Conservation (phyloP, 208 protist genomes). For the Crithidia expoeki region DNA sequence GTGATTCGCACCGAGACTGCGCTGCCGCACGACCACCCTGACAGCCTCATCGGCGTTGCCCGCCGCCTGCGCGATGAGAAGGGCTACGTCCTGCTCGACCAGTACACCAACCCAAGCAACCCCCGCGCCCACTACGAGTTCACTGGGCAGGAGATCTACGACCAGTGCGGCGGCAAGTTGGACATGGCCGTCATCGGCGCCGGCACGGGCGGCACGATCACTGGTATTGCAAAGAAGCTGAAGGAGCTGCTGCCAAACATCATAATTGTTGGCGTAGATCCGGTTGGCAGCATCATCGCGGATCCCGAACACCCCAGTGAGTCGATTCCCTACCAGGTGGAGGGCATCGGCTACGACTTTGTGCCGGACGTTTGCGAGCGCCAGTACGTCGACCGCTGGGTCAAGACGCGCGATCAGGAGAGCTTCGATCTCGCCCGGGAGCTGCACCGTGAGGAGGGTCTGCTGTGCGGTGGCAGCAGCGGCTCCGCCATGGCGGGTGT, state of each 20-base stretch:
- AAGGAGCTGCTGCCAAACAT: constrained; percentile 72
- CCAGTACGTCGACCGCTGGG: constrained; percentile 91
- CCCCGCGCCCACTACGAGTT: constrained; percentile 95
- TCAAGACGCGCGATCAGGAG: constrained; percentile 94
- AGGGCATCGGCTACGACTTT: constrained; percentile 99
- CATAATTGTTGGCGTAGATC: constrained; percentile 96
- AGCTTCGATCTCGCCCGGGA: constrained; percentile 94
- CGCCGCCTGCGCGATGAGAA: constrained; percentile 92
- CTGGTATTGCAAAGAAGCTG: constrained; percentile 89
- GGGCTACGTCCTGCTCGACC: constrained; percentile 96
- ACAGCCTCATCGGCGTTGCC: constrained; percentile 96
- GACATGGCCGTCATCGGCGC: constrained; percentile 95
- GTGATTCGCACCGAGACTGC: constrained; percentile 97
- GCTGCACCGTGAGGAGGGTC: constrained; percentile 95
- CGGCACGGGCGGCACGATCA: constrained; percentile 98
- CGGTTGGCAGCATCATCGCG: constrained; percentile 95
- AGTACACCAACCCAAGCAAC: constrained; percentile 97
- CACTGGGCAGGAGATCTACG: constrained; percentile 96
- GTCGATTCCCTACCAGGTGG: constrained; percentile 89
- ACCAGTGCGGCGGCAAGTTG: constrained; percentile 94
- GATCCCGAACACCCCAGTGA: constrained; percentile 73
- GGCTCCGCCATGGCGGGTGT: constrained; percentile 93
- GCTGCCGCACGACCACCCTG: constrained; percentile 94
- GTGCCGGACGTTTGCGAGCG: constrained; percentile 95
- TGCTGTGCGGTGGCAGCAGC: constrained; percentile 95